Base-by-base conservation (phyloP, 441 rosid genomes). In the Mallotus japonicus region DNA sequence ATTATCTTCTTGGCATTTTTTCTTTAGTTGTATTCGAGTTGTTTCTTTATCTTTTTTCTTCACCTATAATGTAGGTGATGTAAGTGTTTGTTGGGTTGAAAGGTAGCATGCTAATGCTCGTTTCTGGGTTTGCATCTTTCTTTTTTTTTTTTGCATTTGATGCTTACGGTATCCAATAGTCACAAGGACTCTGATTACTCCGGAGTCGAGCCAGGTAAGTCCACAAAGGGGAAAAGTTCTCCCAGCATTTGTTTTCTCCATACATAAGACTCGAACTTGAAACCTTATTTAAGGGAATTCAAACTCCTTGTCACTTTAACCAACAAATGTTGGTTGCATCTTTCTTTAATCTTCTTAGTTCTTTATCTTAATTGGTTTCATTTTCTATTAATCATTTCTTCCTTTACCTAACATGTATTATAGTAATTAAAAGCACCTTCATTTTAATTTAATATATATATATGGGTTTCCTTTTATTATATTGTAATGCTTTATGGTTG, bases 81-180 rank as follows among this genome's bases (percentile, higher is more conserved):
- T 10, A n/a, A 57, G 9, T 49, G 70, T 16, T 65, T 65, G 73
- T 69, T 64, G 44, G 65, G 72, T 69, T 40, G 53, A 57, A 57
- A 69, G 63, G 63, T 57, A 69, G 40, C 51, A 69, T 37, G 8
- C 9, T n/a, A 37, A 4, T 37, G 72, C 53, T 53, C 10, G 19
- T 20, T 14, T 57, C n/a, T 14, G 7, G 32, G 34, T 40, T 28
- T 69, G 19, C 24, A 28, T 61, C 44, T 13, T 14, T 42, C 13
- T 37, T 40, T 20, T n/a, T n/a, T n/a, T n/a, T n/a, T n/a, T n/a
- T n/a, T n/a, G n/a, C n/a, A n/a, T n/a, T n/a, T n/a, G n/a, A n/a
- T n/a, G n/a, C n/a, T n/a, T n/a, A n/a, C n/a, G n/a, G n/a, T n/a
- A n/a, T n/a, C n/a, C n/a, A n/a, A n/a, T n/a, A n/a, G n/a, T n/a